phyloP scores from a whole-genome alignment of 225 moss, liverwort and hornwort genomes.

The Lunularia cruciata region DNA sequence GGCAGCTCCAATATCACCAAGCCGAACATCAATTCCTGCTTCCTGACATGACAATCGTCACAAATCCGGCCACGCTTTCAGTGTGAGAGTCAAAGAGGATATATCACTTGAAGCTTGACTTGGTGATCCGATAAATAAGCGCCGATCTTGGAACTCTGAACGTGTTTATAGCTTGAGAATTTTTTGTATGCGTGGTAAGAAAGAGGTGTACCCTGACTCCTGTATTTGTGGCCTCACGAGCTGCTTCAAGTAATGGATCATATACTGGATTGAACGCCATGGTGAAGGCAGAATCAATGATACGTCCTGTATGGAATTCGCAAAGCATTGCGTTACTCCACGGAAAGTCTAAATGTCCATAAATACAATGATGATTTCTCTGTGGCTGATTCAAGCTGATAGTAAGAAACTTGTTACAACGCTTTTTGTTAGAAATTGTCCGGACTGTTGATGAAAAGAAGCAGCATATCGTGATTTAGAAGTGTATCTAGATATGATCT shows the following conservation, averaged over 20 bases:
- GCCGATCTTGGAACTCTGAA: no score
- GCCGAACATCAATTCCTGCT: conserved; percentile 91
- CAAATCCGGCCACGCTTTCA: neutral
- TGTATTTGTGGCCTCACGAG: conserved; percentile 85
- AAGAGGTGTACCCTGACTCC: conserved; percentile 56
- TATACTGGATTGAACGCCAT: conserved; percentile 93
- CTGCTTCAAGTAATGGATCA: conserved; percentile 82
- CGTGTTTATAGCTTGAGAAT: neutral
- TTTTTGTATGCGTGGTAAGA: neutral
- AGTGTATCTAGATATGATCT: no score
- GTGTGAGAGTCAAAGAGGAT: neutral
- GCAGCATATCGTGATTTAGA: no score
- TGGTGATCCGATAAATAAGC: no score
- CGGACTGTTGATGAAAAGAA: no score
- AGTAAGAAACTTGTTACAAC: no score
- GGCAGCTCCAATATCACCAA: conserved; percentile 93
- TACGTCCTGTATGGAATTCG: conserved; percentile 52
- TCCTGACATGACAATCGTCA: conserved; percentile 49
- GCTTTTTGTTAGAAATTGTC: no score
- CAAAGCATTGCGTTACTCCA: neutral
- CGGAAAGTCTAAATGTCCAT: no score
- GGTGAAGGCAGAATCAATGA: conserved; percentile 91
- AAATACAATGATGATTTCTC: no score
- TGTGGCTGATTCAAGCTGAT: no score
- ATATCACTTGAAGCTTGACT: no score